Conservation (phyloP, 495 filamentous ascomycete species). For the Hyphodiscus hymeniophilus region DNA sequence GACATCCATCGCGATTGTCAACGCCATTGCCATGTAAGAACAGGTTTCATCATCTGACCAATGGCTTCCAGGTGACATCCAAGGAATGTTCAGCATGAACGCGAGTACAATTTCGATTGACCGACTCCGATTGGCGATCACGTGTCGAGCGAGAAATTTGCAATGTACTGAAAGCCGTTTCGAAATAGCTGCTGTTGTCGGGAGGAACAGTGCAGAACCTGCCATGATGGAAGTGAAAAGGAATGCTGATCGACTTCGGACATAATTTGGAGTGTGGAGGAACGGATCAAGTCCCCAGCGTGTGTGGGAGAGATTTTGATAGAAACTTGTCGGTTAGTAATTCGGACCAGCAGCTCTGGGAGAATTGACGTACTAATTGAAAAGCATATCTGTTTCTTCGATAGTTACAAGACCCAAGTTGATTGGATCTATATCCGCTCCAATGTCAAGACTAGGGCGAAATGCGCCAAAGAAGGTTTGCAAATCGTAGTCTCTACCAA, state of each 20-base stretch:
- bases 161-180: slow-evolving; percentile 55
- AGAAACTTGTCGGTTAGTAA: slow-evolving; percentile 40
- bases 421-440: slow-evolving; percentile 56
- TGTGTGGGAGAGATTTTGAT: slow-evolving; percentile 62
- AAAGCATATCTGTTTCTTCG: slow-evolving; percentile 53
- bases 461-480: slow-evolving; percentile 53
- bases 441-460: slow-evolving; percentile 50
- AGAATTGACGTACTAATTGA: slow-evolving; percentile 45
- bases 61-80: slow-evolving; percentile 62
- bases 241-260: slow-evolving; percentile 58
- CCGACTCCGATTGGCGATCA: slow-evolving; percentile 48
- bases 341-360: slow-evolving; percentile 2
- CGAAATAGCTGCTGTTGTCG: slow-evolving; percentile 51
- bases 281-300: slow-evolving; percentile 64
- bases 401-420: slow-evolving; percentile 55
- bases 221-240: slow-evolving; percentile 63
- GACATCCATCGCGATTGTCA: slow-evolving; percentile 59
- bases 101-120: slow-evolving; percentile 67
- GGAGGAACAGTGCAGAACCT: slow-evolving; percentile 55
- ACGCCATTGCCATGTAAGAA: slow-evolving; percentile 59
- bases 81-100: slow-evolving; percentile 71
- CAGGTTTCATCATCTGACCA: slow-evolving; percentile 66
- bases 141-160: slow-evolving; percentile 51
- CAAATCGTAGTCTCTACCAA: slow-evolving; percentile 16
- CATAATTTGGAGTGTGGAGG: slow-evolving; percentile 54